Evolutionary conservation across 495 filamentous ascomycete species (phyloP).

Genomic region (Baudoinia panamericana): DNA sequence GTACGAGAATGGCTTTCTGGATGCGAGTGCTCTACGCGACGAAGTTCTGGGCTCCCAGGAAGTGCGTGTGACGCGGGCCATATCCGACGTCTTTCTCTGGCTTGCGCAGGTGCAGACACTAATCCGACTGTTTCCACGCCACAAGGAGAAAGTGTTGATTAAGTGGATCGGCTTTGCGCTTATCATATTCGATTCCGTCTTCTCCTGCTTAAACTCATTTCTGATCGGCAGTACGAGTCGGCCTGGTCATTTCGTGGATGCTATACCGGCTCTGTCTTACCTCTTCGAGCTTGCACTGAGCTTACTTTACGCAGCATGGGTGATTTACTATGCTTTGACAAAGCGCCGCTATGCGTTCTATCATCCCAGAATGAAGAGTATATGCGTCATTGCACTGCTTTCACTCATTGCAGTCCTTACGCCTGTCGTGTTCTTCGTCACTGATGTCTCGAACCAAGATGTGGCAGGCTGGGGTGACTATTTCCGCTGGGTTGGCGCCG

Average conservation of each 20-base stretch:
- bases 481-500: slow-evolving; percentile 92
- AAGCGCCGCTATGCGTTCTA: slow-evolving; percentile 91
- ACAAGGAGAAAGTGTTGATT: slow-evolving; percentile 95
- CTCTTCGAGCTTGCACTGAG: slow-evolving; percentile 83
- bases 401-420: slow-evolving; percentile 71
- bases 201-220: slow-evolving; percentile 81
- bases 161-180: slow-evolving; percentile 95
- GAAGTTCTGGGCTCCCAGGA: slow-evolving; percentile 70
- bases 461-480: slow-evolving; percentile 95
- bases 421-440: slow-evolving; percentile 87
- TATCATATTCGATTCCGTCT: slow-evolving; percentile 78
- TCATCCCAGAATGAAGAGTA: slow-evolving; percentile 84
- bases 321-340: slow-evolving; percentile 84
- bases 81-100: slow-evolving; percentile 93
- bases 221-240: slow-evolving; percentile 42
- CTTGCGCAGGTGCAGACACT: slow-evolving; percentile 93
- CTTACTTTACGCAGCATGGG: slow-evolving; percentile 85
- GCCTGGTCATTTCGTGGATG: slow-evolving; percentile 66
- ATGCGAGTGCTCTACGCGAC: slow-evolving; percentile 57
- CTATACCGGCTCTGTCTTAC: slow-evolving; percentile 86
- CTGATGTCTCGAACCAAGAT: slow-evolving; percentile 78
- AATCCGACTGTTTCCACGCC: slow-evolving; percentile 86
- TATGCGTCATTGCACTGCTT: slow-evolving; percentile 68
- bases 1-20: slow-evolving; percentile 56
- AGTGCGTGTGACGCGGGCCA: slow-evolving; percentile 74